Conservation (phyloP, 768 basidiomycete genomes). For the Termitomyces titanicus region DNA sequence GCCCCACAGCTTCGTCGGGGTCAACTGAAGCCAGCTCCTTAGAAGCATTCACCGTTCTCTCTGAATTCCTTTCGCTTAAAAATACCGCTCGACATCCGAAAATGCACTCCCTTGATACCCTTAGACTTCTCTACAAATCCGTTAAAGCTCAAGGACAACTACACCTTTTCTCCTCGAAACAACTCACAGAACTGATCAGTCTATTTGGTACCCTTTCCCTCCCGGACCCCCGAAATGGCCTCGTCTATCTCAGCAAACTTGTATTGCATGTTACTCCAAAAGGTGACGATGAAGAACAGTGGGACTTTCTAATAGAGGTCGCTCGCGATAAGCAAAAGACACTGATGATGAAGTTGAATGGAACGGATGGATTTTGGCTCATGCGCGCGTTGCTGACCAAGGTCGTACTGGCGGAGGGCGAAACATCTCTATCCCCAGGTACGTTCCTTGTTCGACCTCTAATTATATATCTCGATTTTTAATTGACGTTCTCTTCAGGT, state of each 20-base stretch:
- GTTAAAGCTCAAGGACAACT: constrained; percentile 31
- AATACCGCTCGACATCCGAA: constrained; percentile 14
- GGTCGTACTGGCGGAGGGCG: constrained; percentile 16
- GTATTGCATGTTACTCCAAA: constrained; percentile 21
- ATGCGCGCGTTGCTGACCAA: constrained; percentile 44
- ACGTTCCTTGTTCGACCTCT: not conserved
- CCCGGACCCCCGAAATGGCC: constrained; percentile 17
- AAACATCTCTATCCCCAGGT: constrained; percentile 14
- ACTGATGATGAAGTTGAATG: constrained; percentile 27
- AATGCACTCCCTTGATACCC: constrained; percentile 24
- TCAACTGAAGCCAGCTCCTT: not conserved
- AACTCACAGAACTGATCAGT: constrained; percentile 40
- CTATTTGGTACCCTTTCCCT: constrained; percentile 51
- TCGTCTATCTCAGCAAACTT: constrained; percentile 28
- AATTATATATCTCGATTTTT: not conserved
- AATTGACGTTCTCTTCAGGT: constrained; percentile 14
- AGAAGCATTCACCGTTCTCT: constrained; percentile 16
- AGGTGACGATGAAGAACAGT: constrained; percentile 30
- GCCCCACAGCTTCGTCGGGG: not conserved
- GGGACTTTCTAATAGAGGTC: constrained; percentile 46
- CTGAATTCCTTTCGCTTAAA: constrained; percentile 18
- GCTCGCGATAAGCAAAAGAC: constrained; percentile 37
- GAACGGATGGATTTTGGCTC: constrained; percentile 60
- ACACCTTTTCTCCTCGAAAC: constrained; percentile 26
- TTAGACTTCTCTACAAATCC: constrained; percentile 37